Percentiles rank a stretch among this genome's conserved stretches.
Evolutionary conservation across 1,284 basidiomycete genomes (phyloP).

Genomic region (Clitocybe nebularis): DNA sequence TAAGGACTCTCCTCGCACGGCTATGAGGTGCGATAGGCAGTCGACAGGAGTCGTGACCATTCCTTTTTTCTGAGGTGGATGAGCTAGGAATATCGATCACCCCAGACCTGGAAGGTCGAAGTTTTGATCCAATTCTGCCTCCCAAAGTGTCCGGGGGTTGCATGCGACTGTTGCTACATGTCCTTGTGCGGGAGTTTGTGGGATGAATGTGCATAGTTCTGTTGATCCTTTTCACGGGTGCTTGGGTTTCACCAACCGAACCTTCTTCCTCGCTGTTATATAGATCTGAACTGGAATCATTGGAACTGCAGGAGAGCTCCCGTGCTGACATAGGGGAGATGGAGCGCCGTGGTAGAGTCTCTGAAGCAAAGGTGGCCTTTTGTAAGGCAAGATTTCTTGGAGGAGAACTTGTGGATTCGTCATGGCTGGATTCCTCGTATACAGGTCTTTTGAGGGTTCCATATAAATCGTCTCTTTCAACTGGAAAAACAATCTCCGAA

Average conservation of each 20-base stretch:
- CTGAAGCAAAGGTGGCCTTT: neutral
- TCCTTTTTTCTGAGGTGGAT: neutral
- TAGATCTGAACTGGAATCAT: neutral
- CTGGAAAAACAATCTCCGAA: too few relatives aligned
- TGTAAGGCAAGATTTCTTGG: neutral
- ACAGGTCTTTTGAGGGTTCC: constrained; percentile 6
- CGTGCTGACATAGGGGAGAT: neutral
- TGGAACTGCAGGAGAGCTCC: too few relatives aligned
- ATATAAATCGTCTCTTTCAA: constrained; percentile 7
- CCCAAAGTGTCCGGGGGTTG: too few relatives aligned
- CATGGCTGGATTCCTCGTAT: constrained; percentile 10
- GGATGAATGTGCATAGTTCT: too few relatives aligned
- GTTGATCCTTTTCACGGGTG: too few relatives aligned
- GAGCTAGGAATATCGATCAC: neutral
- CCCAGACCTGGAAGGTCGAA: too few relatives aligned
- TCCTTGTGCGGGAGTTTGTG: too few relatives aligned
- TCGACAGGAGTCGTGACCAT: neutral
- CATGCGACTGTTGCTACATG: too few relatives aligned
- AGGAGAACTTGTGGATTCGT: constrained; percentile 3
- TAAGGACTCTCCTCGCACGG: constrained; percentile 39
- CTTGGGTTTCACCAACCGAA: neutral
- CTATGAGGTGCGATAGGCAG: constrained; percentile 35
- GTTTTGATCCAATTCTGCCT: too few relatives aligned
- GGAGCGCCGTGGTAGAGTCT: neutral
- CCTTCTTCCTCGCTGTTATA: neutral